phyloP scores from a whole-genome alignment of 768 basidiomycete genomes.

The Calocybe cyanea region DNA sequence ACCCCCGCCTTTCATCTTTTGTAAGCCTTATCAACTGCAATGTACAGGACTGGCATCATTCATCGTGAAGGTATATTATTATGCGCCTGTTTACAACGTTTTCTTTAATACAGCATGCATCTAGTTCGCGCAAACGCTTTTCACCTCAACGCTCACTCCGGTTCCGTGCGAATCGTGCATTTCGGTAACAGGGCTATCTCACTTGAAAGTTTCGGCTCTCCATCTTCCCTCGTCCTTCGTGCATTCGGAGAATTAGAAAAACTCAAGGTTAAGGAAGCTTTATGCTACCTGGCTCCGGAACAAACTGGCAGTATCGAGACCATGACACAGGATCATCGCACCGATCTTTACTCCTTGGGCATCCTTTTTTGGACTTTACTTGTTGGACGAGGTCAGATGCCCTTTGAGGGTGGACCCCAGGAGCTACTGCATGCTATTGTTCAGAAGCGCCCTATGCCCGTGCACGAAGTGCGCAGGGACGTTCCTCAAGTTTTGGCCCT shows the following conservation, averaged over 20 bases:
- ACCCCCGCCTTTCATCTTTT: neutral
- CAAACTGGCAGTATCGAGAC: conserved; percentile 74
- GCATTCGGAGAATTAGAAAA: conserved; percentile 60
- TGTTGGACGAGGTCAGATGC: conserved; percentile 65
- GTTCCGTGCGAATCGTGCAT: conserved; percentile 66
- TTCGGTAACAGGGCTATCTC: conserved; percentile 74
- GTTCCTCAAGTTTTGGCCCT: conserved; percentile 66
- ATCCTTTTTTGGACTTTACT: conserved; percentile 72
- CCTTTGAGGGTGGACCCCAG: conserved; percentile 55
- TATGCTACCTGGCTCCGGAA: conserved; percentile 74
- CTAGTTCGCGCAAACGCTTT: conserved; percentile 73
- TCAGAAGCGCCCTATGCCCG: conserved; percentile 70
- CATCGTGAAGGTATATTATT: conserved; percentile 59
- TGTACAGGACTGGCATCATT: conserved; percentile 46
- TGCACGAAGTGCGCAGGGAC: conserved; percentile 71
- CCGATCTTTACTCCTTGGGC: conserved; percentile 72
- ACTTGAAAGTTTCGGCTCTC: conserved; percentile 67
- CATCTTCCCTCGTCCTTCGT: conserved; percentile 62
- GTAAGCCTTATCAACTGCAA: conserved; percentile 4
- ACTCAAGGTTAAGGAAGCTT: conserved; percentile 68
- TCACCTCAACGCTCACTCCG: conserved; percentile 67
- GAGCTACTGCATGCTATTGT: conserved; percentile 70
- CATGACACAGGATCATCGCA: conserved; percentile 67
- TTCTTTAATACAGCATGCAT: neutral
- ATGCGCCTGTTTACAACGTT: neutral